Conservation (phyloP, 1,284 basidiomycete species). For the Uromyces viciae-fabae region DNA sequence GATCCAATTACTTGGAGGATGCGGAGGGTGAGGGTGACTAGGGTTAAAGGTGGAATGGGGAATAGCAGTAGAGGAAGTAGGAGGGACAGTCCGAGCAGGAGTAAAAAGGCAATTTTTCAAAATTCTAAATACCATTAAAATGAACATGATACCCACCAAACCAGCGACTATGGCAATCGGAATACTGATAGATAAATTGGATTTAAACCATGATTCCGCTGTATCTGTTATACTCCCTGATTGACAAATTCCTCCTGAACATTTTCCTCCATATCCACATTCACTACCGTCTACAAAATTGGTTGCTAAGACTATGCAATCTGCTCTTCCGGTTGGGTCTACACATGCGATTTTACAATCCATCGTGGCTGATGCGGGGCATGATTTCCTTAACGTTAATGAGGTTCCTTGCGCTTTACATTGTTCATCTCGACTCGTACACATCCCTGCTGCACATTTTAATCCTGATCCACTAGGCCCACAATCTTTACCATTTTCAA, state of each 20-base stretch:
- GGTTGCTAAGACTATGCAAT: conserved; percentile 18
- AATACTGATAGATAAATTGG: conserved; percentile 51
- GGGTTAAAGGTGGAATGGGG: background rate
- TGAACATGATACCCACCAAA: conserved; percentile 25
- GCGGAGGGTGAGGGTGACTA: background rate
- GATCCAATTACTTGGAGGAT: conserved; percentile 14
- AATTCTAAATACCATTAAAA: conserved; percentile 10
- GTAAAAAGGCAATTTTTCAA: background rate
- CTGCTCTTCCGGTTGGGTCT: conserved; percentile 31
- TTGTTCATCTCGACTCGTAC: conserved; percentile 74
- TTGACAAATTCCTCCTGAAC: conserved; percentile 64
- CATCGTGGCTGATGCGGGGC: conserved; percentile 56
- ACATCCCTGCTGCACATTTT: conserved; percentile 73
- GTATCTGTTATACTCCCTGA: conserved; percentile 65
- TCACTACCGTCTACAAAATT: conserved; percentile 49
- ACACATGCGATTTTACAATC: conserved; percentile 40
- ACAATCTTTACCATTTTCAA: conserved; percentile 63
- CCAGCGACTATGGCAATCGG: conserved; percentile 50
- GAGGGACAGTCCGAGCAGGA: background rate
- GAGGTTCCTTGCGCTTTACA: conserved; percentile 70
- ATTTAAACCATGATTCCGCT: conserved; percentile 61
- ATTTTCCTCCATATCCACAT: conserved; percentile 65
- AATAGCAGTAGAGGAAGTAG: background rate
- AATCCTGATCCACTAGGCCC: conserved; percentile 62
- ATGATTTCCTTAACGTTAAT: conserved; percentile 66